Evolutionary conservation across 2,329 filamentous ascomycete genomes (phyloP), one percentile per base, ranked within the genome.

Genomic region (Coniochaeta sp.): DNA sequence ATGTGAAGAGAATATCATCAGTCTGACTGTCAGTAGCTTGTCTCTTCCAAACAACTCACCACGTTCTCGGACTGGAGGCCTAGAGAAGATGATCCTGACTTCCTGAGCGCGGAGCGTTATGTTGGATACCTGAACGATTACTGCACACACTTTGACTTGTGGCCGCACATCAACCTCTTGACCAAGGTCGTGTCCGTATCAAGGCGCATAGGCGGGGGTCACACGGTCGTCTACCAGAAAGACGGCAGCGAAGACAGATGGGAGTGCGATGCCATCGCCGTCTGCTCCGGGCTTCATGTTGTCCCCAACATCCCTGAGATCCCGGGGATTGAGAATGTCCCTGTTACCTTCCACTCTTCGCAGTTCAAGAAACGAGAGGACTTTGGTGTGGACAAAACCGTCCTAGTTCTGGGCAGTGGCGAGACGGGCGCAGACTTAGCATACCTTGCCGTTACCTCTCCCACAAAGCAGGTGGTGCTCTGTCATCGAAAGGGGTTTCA

Each of bases 1-100:
- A 28, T 16, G n/a, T 12, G 28, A 30, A 17, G 4, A 19, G 17
- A 50, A n/a, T n/a, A n/a, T n/a, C n/a, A n/a, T n/a, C n/a, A n/a
- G 24, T 10, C 61, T 14, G 38, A 12, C 30, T 14, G 44, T 16
- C 34, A 7, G 26, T 61, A 73, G 71, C 66, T 73, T 2, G 76
- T 80, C 12, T 77, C 74, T 1, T 78, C 76, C n/a, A 77, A 75
- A 61, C 73, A 79, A 55, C 70, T 80, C 28, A 79, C 77, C 0
- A 70, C 72, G 22, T 80, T 79, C 63, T 79, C 76, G 5, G 76
- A 79, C 61, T 76, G 75, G 60, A 71, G 76, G 3, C 69, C 72
- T 36, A 63, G 69, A 1, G 58, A 70, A 3, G 65, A 71, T 3
- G 68, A 69, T 14, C 71, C 72, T 3, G 74, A 76, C 63, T 76